Evolutionary conservation across 441 rosid genomes (phyloP).

Genomic region (Gossypium trilobum): DNA sequence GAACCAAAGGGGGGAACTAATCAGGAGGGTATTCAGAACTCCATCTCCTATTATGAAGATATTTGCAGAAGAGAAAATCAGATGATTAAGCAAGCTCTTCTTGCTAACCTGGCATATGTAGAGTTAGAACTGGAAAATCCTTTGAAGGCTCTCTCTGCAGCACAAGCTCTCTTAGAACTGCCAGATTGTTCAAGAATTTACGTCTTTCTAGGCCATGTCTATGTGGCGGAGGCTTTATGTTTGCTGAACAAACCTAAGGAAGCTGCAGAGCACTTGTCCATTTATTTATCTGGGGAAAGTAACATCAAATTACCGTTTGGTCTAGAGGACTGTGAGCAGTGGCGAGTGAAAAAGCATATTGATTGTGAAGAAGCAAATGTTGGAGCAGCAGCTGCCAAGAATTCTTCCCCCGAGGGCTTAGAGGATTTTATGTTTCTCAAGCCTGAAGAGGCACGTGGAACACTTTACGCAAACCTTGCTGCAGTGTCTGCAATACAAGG

Average conservation of each 20-base stretch:
- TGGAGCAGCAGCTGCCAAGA: conserved; percentile 30
- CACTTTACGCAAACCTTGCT: conserved; percentile 69
- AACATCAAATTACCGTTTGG: conserved; percentile 55
- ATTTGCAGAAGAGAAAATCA: conserved; percentile 42
- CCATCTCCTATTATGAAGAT: conserved; percentile 49
- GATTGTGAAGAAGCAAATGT: conserved; percentile 63
- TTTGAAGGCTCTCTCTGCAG: conserved; percentile 52
- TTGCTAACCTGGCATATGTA: conserved; percentile 69
- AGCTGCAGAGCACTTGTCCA: conserved; percentile 65
- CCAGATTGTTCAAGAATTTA: conserved; percentile 63
- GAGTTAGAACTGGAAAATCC: conserved; percentile 89
- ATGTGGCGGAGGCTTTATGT: conserved; percentile 95
- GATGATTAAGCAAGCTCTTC: conserved; percentile 60
- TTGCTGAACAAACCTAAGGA: conserved; percentile 64
- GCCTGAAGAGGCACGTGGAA: conserved; percentile 85
- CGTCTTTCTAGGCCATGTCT: conserved; percentile 59
- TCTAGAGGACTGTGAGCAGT: conserved; percentile 59
- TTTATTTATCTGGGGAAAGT: conserved; percentile 49
- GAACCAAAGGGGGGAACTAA: conserved; percentile 59
- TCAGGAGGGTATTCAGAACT: conserved; percentile 57
- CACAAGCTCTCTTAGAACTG: conserved; percentile 60
- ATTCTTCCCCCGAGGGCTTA: conserved; percentile 27
- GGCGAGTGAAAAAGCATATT: conserved; percentile 37
- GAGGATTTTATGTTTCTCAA: conserved; percentile 41
- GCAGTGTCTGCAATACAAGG: conserved; percentile 58